These are phyloP conservation scores for Cucurbita ficifolia DNA, from an alignment of 306 rosid species.

Conservation along the genomic window DNA sequence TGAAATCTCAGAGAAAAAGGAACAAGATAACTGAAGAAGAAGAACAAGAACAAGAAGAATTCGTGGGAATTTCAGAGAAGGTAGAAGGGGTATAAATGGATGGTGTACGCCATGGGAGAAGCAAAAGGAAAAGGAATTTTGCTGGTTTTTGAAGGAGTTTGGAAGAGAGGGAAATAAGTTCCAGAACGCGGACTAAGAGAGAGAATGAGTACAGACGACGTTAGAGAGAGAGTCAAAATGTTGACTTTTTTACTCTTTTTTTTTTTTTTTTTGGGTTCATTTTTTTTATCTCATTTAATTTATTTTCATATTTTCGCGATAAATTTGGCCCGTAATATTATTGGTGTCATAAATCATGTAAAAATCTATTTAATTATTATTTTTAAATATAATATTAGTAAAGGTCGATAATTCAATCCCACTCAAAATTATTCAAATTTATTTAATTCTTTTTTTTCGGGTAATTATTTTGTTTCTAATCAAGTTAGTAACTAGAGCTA, in stretches of 20 bases:
- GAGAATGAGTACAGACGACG: background rate
- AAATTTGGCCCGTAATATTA: background rate
- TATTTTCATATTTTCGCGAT: background rate
- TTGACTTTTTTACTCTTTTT: background rate
- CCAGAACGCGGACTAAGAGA: background rate
- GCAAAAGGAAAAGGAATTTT: background rate
- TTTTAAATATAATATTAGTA: too few relatives aligned
- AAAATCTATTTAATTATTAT: too few relatives aligned
- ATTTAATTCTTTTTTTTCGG: too few relatives aligned
- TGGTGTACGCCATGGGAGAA: background rate
- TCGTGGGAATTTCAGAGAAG: background rate
- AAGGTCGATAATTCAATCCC: too few relatives aligned
- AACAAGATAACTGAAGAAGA: background rate
- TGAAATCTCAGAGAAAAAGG: background rate
- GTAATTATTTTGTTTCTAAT: background rate
- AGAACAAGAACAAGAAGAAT: background rate
- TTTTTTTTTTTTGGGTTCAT: too few relatives aligned
- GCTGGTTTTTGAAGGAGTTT: conserved; percentile 3
- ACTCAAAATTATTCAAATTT: too few relatives aligned
- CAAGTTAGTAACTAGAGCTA: background rate
- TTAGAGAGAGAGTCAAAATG: background rate
- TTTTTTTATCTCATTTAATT: too few relatives aligned
- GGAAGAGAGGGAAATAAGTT: conserved; percentile 2
- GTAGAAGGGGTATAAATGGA: background rate
- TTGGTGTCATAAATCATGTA: too few relatives aligned